Conservation (phyloP, 2,329 filamentous ascomycete genomes). For the Cryphonectria radicalis region DNA sequence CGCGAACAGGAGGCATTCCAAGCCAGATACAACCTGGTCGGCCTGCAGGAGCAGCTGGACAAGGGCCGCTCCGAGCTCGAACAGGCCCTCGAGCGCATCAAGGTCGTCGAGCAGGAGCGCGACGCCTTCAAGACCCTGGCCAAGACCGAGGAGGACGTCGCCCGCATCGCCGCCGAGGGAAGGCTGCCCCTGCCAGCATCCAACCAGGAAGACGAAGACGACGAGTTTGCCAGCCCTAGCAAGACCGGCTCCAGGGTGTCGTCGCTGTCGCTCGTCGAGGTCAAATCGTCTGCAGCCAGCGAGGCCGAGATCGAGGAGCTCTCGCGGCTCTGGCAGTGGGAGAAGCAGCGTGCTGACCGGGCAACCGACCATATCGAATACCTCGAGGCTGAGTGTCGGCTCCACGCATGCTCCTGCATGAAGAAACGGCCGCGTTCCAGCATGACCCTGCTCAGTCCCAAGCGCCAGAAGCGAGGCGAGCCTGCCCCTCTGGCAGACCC, state of each 20-base stretch:
- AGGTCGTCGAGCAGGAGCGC: slow-evolving; percentile 72
- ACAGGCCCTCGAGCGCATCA: slow-evolving; percentile 64
- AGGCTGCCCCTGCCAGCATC: slow-evolving; percentile 65
- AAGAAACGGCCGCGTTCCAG: slow-evolving; percentile 44
- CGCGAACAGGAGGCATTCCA: slow-evolving; percentile 73
- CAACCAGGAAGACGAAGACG: slow-evolving; percentile 46
- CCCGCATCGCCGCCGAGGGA: slow-evolving; percentile 73
- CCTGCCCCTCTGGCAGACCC: slow-evolving; percentile 45
- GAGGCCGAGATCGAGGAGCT: slow-evolving; percentile 65
- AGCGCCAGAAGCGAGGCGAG: slow-evolving; percentile 43
- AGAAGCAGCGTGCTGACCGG: slow-evolving; percentile 66
- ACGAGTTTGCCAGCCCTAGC: slow-evolving; percentile 65
- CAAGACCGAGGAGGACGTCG: slow-evolving; percentile 71
- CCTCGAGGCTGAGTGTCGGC: slow-evolving; percentile 73
- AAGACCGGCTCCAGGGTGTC: slow-evolving; percentile 52
- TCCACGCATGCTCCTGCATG: slow-evolving; percentile 68
- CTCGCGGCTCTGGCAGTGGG: slow-evolving; percentile 57
- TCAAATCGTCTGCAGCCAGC: slow-evolving; percentile 58
- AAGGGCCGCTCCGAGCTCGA: slow-evolving; percentile 47
- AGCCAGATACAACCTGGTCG: slow-evolving; percentile 67
- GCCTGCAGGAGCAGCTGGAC: slow-evolving; percentile 62
- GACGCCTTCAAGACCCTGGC: slow-evolving; percentile 74
- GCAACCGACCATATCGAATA: slow-evolving; percentile 77
- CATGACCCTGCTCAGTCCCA: slow-evolving; percentile 35
- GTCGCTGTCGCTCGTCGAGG: slow-evolving; percentile 50